phyloP scores from a whole-genome alignment of 2,329 filamentous ascomycete genomes.

The Fusarium setosum region DNA sequence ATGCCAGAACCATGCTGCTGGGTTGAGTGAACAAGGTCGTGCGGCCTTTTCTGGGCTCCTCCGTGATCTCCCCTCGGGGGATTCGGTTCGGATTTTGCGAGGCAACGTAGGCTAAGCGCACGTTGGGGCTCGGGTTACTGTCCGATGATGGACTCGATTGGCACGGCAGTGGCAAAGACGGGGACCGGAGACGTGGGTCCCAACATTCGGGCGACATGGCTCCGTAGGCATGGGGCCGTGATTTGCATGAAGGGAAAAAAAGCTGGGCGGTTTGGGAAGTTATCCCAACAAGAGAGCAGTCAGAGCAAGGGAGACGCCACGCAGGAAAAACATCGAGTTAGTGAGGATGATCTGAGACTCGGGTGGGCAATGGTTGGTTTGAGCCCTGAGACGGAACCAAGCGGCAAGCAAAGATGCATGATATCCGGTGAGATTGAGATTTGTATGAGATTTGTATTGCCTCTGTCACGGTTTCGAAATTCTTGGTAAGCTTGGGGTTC shows the following conservation, averaged over 20 bases:
- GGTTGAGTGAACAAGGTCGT: too few relatives aligned
- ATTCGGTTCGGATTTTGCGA: constrained; percentile 33
- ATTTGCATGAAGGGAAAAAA: constrained; percentile 7
- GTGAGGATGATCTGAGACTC: constrained; percentile 3
- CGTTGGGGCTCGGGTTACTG: constrained; percentile 44
- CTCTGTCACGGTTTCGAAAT: constrained; percentile 39
- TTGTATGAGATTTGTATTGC: constrained; percentile 40
- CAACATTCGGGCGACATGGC: constrained; percentile 33
- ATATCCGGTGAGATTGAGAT: constrained; percentile 29
- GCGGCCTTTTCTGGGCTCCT: constrained; percentile 42
- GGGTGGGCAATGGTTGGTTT: background rate
- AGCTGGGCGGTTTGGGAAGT: constrained; percentile 10
- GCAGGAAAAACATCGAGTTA: background rate
- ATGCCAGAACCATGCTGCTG: constrained; percentile 17
- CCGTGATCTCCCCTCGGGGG: constrained; percentile 33
- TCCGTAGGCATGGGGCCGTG: constrained; percentile 24
- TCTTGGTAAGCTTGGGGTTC: constrained; percentile 38
- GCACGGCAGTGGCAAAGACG: constrained; percentile 43
- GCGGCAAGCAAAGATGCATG: constrained; percentile 3
- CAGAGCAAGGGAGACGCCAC: constrained; percentile 10
- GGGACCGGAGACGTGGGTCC: constrained; percentile 33
- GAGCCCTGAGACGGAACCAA: constrained; percentile 16
- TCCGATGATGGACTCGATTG: constrained; percentile 44
- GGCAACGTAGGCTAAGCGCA: constrained; percentile 27
- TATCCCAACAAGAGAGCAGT: constrained; percentile 31